These are phyloP conservation scores for Silene conica DNA, from an alignment of 148 eudicot genomes.

Conservation along the genomic window DNA sequence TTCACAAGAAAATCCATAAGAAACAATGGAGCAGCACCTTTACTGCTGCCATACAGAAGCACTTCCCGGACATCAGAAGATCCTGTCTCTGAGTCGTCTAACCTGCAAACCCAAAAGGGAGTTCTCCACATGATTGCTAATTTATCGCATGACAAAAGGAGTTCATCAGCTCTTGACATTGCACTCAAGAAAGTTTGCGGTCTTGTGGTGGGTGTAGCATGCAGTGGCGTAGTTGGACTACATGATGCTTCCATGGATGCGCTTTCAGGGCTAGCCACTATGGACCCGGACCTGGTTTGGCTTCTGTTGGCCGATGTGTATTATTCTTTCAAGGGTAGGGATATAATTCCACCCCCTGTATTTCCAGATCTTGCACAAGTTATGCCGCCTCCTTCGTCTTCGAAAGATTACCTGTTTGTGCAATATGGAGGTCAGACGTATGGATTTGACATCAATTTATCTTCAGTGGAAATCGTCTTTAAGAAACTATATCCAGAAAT, in stretches of 20 bases:
- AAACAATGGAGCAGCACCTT: conserved; percentile 43
- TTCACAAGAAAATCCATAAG: conserved; percentile 47
- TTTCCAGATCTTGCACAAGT: conserved; percentile 50
- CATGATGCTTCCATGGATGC: conserved; percentile 67
- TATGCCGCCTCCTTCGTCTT: conserved; percentile 51
- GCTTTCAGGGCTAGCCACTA: conserved; percentile 55
- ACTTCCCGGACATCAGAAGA: conserved; percentile 41
- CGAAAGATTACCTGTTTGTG: conserved; percentile 59
- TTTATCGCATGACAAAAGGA: conserved; percentile 59
- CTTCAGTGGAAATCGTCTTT: conserved; percentile 59
- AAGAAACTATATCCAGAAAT: conserved; percentile 41
- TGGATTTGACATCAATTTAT: conserved; percentile 70
- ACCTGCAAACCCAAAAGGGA: conserved; percentile 72
- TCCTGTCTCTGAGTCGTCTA: conserved; percentile 58
- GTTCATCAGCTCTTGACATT: conserved; percentile 64
- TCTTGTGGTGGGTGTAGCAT: conserved; percentile 72
- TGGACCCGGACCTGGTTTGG: conserved; percentile 94
- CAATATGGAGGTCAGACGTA: conserved; percentile 85
- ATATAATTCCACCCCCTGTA: conserved; percentile 38
- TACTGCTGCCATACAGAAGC: conserved; percentile 80
- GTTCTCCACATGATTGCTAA: conserved; percentile 77
- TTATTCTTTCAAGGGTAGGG: conserved; percentile 50
- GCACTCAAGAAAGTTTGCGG: conserved; percentile 81
- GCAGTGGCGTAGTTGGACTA: conserved; percentile 76
- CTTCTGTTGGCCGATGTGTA: conserved; percentile 81